These are phyloP conservation scores for Umbilicus rupestris DNA, from an alignment of 164 flowering plant genomes.

Conservation along the genomic window DNA sequence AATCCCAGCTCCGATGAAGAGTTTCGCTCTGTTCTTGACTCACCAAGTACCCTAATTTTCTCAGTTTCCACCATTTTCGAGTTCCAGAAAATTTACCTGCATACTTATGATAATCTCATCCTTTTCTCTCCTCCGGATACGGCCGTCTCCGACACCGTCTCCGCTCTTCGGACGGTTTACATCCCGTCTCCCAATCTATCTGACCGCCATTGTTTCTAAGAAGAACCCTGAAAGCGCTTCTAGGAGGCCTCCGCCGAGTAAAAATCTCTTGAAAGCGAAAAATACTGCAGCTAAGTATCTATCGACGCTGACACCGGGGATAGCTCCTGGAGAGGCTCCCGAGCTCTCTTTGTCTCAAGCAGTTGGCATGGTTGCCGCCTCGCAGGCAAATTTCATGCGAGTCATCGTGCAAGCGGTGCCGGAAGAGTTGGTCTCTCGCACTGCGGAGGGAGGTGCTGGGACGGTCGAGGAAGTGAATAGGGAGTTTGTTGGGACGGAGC, in stretches of 20 bases:
- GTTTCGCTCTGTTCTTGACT: no score
- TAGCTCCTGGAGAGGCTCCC: conserved; percentile 25
- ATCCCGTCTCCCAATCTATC: conserved; percentile 19
- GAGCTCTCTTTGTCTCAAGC: conserved; percentile 51
- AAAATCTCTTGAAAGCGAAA: conserved; percentile 46
- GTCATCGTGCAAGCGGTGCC: conserved; percentile 47
- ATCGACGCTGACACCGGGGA: conserved; percentile 43
- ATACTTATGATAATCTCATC: conserved; percentile 36
- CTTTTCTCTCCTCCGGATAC: conserved; percentile 23
- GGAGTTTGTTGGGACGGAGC: conserved; percentile 40
- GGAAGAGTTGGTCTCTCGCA: not conserved
- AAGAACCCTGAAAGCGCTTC: not conserved
- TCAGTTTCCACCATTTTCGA: no score
- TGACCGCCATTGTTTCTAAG: conserved; percentile 13
- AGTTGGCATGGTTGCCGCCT: conserved; percentile 63
- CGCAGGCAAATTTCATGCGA: conserved; percentile 96
- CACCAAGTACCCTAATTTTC: no score
- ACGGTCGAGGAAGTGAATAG: conserved; percentile 3
- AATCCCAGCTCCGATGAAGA: no score
- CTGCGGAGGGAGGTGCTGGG: conserved; percentile 15
- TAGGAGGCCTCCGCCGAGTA: conserved; percentile 20
- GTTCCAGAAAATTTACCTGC: conserved; percentile 6
- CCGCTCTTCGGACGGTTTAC: conserved; percentile 12
- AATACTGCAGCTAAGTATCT: conserved; percentile 31
- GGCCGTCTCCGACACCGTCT: conserved; percentile 15